phyloP scores from a whole-genome alignment of 2,329 filamentous ascomycete species.

The Mycosphaerella sp. region DNA sequence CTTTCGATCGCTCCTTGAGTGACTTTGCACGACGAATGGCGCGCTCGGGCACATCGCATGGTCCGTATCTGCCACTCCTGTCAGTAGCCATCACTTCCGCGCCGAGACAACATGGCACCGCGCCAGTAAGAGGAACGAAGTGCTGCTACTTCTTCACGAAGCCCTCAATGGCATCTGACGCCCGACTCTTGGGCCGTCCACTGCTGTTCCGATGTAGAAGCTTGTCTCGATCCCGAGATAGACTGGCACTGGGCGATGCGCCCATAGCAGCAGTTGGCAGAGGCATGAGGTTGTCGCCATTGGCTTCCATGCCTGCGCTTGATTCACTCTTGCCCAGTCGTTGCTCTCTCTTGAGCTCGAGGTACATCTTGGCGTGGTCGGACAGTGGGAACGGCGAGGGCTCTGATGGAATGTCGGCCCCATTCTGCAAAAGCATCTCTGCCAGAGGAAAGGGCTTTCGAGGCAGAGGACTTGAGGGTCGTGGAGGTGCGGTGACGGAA shows the following conservation, averaged over 20 bases:
- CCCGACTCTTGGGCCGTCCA: constrained; percentile 20
- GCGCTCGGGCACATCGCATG: constrained; percentile 1
- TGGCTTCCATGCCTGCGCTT: constrained; percentile 26
- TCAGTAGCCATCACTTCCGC: constrained; percentile 4
- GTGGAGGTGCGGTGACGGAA: constrained; percentile 30
- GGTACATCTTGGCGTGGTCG: constrained; percentile 69
- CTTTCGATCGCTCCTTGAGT: constrained; percentile 8
- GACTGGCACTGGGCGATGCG: constrained; percentile 5
- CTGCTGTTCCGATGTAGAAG: constrained; percentile 27
- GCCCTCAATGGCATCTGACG: constrained; percentile 28
- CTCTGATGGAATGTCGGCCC: constrained; percentile 72
- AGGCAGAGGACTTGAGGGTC: constrained; percentile 28
- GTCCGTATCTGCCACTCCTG: not conserved
- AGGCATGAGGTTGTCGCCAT: constrained; percentile 55
- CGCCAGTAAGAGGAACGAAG: constrained; percentile 13
- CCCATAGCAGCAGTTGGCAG: constrained; percentile 43
- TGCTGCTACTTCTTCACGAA: constrained; percentile 32
- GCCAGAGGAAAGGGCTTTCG: constrained; percentile 72
- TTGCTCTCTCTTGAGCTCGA: constrained; percentile 66
- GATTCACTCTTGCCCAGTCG: constrained; percentile 33
- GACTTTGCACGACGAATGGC: constrained; percentile 12
- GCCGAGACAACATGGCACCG: constrained; percentile 6
- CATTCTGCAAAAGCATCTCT: constrained; percentile 88
- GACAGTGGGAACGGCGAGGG: constrained; percentile 80
- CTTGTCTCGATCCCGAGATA: constrained; percentile 20